Percentiles rank a stretch among this genome's conserved stretches.
Evolutionary conservation across 371 early-diverging fungal genomes (phyloP).

Genomic region (Batkoa obscura): DNA sequence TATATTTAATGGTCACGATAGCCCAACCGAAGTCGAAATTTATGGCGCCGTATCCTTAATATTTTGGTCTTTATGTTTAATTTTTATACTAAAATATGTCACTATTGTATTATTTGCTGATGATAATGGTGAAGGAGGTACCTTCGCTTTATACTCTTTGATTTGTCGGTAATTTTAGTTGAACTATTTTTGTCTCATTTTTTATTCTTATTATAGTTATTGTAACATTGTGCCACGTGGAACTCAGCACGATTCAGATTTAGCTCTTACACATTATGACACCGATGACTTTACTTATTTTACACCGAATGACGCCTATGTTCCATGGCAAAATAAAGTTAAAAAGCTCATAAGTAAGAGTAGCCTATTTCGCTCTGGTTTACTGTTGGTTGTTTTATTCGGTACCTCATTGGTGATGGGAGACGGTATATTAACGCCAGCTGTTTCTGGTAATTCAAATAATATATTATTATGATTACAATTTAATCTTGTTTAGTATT

Average conservation of each 20-base stretch:
- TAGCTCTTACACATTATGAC: slow-evolving; percentile 6
- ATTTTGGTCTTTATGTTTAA: slow-evolving; percentile 29
- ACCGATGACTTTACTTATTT: not conserved
- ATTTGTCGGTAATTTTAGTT: slow-evolving; percentile 13
- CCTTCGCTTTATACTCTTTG: slow-evolving; percentile 30
- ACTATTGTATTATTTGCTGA: slow-evolving; percentile 26
- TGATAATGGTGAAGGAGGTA: slow-evolving; percentile 41
- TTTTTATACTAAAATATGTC: slow-evolving; percentile 26
- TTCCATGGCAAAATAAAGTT: not conserved
- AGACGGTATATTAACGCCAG: slow-evolving; percentile 21
- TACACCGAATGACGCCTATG: too few relatives aligned
- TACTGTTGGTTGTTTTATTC: slow-evolving; percentile 8
- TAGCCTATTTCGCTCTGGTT: not conserved
- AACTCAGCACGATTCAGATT: slow-evolving; percentile 2
- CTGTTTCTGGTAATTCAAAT: too few relatives aligned
- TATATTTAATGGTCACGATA: slow-evolving; percentile 15
- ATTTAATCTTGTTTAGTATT: too few relatives aligned
- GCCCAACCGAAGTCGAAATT: slow-evolving; percentile 9
- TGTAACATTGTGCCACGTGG: slow-evolving; percentile 10
- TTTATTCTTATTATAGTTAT: not conserved
- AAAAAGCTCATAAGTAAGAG: not conserved
- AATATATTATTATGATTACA: too few relatives aligned
- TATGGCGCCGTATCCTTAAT: slow-evolving; percentile 24
- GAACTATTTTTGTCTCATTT: not conserved
- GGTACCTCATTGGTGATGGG: slow-evolving; percentile 16